phyloP scores from a whole-genome alignment of 2,329 filamentous ascomycete species.

The Huntiella decipiens region DNA sequence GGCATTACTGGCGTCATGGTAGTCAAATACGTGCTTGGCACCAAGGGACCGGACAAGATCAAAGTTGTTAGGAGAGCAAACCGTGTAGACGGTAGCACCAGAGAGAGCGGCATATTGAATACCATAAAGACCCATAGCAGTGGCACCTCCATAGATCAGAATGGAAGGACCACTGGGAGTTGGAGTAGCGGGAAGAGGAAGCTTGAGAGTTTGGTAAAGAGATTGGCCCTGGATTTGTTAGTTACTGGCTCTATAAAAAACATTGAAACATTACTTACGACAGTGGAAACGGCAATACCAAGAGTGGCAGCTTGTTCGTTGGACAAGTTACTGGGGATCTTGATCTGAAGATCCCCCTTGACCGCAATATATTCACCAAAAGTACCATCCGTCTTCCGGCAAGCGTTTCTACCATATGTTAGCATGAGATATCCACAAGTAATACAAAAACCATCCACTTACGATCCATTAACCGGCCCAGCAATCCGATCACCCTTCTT shows the following conservation, averaged over 20 bases:
- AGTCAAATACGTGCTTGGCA: conserved; percentile 28
- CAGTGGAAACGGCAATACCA: conserved; percentile 25
- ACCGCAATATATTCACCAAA: conserved; percentile 23
- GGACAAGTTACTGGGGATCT: conserved; percentile 25
- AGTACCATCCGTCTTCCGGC: conserved; percentile 20
- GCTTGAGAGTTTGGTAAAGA: conserved; percentile 27
- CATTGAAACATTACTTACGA: conserved; percentile 14
- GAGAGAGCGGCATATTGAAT: conserved; percentile 22
- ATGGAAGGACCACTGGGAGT: conserved; percentile 17
- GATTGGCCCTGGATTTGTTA: conserved; percentile 25
- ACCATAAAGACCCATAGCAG: conserved; percentile 32
- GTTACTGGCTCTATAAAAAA: background rate
- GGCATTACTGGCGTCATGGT: conserved; percentile 17
- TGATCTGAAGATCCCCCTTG: conserved; percentile 24
- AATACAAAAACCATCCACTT: conserved; percentile 5
- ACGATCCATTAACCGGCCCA: conserved; percentile 22
- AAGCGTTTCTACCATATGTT: conserved; percentile 12
- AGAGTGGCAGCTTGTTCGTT: conserved; percentile 29
- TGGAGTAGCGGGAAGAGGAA: conserved; percentile 25
- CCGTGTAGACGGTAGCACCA: conserved; percentile 21
- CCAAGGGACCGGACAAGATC: conserved; percentile 24
- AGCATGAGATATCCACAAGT: background rate
- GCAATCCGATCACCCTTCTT: conserved; percentile 28
- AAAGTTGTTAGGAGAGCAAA: conserved; percentile 21
- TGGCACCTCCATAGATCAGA: conserved; percentile 27